Conservation (phyloP, 129 eudicot species). For the Chrysanthemum lavandulifolium region DNA sequence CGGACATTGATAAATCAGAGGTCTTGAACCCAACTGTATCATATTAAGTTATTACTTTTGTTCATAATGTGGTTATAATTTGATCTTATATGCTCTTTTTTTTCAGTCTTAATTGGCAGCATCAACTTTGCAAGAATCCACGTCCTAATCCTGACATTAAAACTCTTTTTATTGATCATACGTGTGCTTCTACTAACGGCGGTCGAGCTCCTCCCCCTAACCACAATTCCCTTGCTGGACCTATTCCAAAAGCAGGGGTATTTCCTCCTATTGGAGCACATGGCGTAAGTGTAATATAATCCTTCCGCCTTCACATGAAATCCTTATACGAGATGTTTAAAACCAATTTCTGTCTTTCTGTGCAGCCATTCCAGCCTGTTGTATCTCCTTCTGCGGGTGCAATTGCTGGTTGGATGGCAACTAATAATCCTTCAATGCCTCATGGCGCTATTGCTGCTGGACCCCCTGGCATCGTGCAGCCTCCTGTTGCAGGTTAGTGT, state of each 20-base stretch:
- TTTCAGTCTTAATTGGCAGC: constrained; percentile 93
- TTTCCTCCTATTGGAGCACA: constrained; percentile 82
- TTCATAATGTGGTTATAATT: neutral
- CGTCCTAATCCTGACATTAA: constrained; percentile 89
- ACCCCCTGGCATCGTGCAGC: constrained; percentile 77
- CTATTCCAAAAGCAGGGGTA: constrained; percentile 75
- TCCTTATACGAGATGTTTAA: neutral
- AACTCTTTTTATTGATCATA: constrained; percentile 78
- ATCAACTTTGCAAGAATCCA: constrained; percentile 91
- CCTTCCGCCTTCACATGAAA: neutral
- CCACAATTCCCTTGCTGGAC: constrained; percentile 58
- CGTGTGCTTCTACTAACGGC: constrained; percentile 73
- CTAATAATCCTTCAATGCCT: constrained; percentile 68
- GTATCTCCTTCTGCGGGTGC: constrained; percentile 82
- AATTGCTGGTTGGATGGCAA: constrained; percentile 87
- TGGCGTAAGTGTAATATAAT: constrained; percentile 56
- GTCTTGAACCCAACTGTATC: constrained; percentile 31
- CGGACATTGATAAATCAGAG: constrained; percentile 84
- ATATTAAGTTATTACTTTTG: constrained; percentile 7
- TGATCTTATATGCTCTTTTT: neutral
- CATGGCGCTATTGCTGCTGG: constrained; percentile 72
- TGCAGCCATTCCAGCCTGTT: constrained; percentile 85
- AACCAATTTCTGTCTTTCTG: neutral
- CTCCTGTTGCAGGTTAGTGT: constrained; percentile 56
- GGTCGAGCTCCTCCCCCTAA: constrained; percentile 65